These are phyloP conservation scores for Fusarium avenaceum DNA, from an alignment of 2,329 filamentous ascomycete genomes.

Conservation along the genomic window DNA sequence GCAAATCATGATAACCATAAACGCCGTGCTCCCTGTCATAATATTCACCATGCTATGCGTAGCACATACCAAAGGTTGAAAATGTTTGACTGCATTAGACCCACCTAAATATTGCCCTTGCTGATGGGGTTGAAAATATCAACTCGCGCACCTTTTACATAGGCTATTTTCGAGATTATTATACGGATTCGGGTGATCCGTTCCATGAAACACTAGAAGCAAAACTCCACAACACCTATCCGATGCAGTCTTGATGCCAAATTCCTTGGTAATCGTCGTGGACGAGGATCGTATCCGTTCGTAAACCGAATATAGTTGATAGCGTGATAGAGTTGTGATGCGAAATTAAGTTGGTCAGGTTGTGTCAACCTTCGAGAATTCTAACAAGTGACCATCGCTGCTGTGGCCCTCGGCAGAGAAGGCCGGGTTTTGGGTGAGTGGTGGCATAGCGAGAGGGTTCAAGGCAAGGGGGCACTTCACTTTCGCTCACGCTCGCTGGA, in stretches of 20 bases:
- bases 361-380: neutral
- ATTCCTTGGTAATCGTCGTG: slow-evolving; percentile 40
- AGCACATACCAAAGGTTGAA: slow-evolving; percentile 23
- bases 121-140: slow-evolving; percentile 26
- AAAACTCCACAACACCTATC: slow-evolving; percentile 52
- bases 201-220: slow-evolving; percentile 39
- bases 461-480: slow-evolving; percentile 11
- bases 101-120: slow-evolving; percentile 22
- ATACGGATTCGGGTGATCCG: slow-evolving; percentile 36
- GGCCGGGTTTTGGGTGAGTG: neutral
- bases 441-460: neutral
- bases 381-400: neutral
- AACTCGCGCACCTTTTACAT: slow-evolving; percentile 22
- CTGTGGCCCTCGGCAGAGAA: neutral
- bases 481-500: slow-evolving; percentile 44
- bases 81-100: slow-evolving; percentile 35
- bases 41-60: slow-evolving; percentile 26
- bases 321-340: slow-evolving; percentile 17
- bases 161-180: slow-evolving; percentile 38
- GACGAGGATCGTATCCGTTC: slow-evolving; percentile 43
- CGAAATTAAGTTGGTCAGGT: slow-evolving; percentile 17
- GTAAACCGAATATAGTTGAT: slow-evolving; percentile 41
- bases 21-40: slow-evolving; percentile 34
- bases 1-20: slow-evolving; percentile 40
- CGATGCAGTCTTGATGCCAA: slow-evolving; percentile 53